Base-by-base conservation (phyloP, 805 yeast genomes). In the baker's yeast (Saccharomyces cerevisiae) region DNA sequence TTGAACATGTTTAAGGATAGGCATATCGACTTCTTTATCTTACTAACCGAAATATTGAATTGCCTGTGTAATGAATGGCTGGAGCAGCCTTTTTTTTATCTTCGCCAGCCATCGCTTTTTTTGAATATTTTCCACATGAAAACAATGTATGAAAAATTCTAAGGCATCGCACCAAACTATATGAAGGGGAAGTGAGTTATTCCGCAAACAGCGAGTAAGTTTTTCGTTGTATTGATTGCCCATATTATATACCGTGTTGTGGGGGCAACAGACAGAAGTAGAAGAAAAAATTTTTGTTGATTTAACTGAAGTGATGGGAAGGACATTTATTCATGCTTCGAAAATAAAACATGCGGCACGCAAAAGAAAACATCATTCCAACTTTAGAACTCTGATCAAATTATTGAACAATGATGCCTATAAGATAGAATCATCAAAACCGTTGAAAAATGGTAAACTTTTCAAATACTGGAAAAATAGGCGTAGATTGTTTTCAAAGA, bases 381-480 rank as follows among this genome's bases (percentile, higher is more conserved):
- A 36, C 32, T 67, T 57, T 32, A 53, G 46, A 27, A 50, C 54
- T 29, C 43, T 63, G 29, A 50, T 52, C 46, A 47, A 50, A 17
- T 49, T 53, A 26, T 55, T 55, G 29, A 53, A 55, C 4, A 49
- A 54, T 24, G 60, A 61, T 56, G 51, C 55, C 3, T 59, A 51
- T 46, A 55, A 55, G 26, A 57, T 66, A 17, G 53, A 59, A 22
- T 62, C 65, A 13, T 48, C 59, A 48, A 51, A 54, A 32, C 53
- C 54, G 17, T 52, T 59, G 36, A 26, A 56, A 31, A 57, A 63
- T 32, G 51, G 56, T 5, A 41, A 55, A 41, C 29, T 64, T 29
- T 56, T 53, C 67, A 83, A 82, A 64, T 84, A 78, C 67, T 88
- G 91, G 90, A 67, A 67, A 24, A 76, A 78, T 46, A 70, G 96